phyloP scores from a whole-genome alignment of 2,329 filamentous ascomycete species.

The Aureobasidium lini region DNA sequence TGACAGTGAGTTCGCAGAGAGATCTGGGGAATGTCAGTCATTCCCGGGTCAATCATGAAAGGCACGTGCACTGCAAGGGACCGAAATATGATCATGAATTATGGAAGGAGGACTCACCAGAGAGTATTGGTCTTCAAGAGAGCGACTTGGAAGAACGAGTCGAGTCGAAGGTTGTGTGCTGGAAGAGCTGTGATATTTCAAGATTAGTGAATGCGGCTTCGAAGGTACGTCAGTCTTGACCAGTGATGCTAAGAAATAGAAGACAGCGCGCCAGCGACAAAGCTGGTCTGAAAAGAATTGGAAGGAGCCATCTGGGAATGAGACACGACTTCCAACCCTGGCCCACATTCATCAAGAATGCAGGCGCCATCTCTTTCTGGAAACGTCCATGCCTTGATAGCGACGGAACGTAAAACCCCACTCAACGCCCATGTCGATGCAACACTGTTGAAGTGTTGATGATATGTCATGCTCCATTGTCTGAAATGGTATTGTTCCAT shows the following conservation, averaged over 20 bases:
- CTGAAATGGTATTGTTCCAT: slow-evolving; percentile 6
- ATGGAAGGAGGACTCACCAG: not conserved
- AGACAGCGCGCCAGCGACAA: not conserved
- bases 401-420: not conserved
- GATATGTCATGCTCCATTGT: not conserved
- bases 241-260: not conserved
- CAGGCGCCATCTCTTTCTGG: not conserved
- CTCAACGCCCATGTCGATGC: not conserved
- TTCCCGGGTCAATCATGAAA: slow-evolving; percentile 24
- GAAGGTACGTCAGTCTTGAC: not conserved
- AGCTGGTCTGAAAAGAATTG: not conserved
- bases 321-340: not conserved
- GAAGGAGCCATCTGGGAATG: slow-evolving; percentile 4
- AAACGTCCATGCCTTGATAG: slow-evolving; percentile 1
- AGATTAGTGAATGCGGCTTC: slow-evolving; percentile 2
- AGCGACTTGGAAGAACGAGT: not conserved
- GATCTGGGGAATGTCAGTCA: slow-evolving; percentile 38
- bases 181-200: not conserved
- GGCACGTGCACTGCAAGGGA: slow-evolving; percentile 17
- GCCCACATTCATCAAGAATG: not conserved
- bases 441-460: slow-evolving; percentile 11
- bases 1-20: slow-evolving; percentile 31
- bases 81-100: not conserved
- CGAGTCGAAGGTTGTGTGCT: not conserved
- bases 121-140: not conserved